Evolutionary conservation across 2,329 filamentous ascomycete genomes (phyloP).

Genomic region (Fusarium verrucosum): DNA sequence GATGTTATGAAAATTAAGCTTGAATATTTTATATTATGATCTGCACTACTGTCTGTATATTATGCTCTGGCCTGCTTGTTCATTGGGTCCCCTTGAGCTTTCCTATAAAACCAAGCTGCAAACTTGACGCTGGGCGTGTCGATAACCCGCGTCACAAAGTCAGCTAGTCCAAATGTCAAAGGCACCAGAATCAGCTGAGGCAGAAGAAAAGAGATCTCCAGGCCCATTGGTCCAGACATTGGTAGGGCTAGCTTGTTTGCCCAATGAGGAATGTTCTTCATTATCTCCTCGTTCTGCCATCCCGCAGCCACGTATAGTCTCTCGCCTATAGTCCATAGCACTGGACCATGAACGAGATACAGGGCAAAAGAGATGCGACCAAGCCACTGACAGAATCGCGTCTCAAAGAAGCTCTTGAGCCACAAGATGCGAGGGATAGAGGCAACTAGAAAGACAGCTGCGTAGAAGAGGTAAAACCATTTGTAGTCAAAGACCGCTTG

Average conservation of each 20-base stretch:
- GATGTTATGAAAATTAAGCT: constrained; percentile 20
- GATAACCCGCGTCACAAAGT: constrained; percentile 63
- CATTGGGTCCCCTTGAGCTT: constrained; percentile 46
- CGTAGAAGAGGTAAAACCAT: constrained; percentile 74
- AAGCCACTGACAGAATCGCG: constrained; percentile 67
- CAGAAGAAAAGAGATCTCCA: constrained; percentile 68
- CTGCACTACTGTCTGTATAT: too few species aligned
- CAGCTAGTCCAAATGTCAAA: constrained; percentile 66
- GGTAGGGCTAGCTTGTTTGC: constrained; percentile 64
- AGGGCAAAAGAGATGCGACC: constrained; percentile 70
- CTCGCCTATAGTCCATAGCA: constrained; percentile 69
- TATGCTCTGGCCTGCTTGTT: constrained; percentile 33
- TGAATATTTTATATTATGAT: constrained; percentile 10
- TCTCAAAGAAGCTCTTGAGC: constrained; percentile 68
- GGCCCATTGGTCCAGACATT: constrained; percentile 64
- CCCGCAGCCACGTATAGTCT: constrained; percentile 70
- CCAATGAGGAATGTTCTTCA: constrained; percentile 64
- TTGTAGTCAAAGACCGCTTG: constrained; percentile 73
- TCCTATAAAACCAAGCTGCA: constrained; percentile 65
- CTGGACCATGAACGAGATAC: constrained; percentile 71
- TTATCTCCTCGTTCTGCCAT: constrained; percentile 60
- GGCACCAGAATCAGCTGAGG: constrained; percentile 69
- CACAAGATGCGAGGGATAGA: constrained; percentile 65
- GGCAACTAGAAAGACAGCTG: constrained; percentile 64
- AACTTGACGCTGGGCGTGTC: constrained; percentile 70